Evolutionary conservation across 176 grass and related monocot genomes (phyloP).

Genomic region (Musa itinerans): DNA sequence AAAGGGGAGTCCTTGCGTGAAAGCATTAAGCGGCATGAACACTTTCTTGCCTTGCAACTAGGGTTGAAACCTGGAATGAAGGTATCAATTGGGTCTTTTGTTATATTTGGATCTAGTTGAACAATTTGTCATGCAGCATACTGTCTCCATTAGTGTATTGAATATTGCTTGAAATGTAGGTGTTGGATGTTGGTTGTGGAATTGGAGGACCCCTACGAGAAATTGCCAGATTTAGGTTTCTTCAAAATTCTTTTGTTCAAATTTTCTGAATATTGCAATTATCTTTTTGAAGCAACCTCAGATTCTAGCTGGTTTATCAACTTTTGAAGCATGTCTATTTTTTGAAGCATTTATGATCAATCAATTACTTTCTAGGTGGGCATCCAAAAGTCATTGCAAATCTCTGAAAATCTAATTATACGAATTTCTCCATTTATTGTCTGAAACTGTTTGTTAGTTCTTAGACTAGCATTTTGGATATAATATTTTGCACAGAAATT

Average conservation of each 20-base stretch:
- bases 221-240: slow-evolving; percentile 92
- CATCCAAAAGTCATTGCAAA: neutral
- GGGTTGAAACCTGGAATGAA: slow-evolving; percentile 88
- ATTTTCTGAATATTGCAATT: neutral
- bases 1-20: slow-evolving; percentile 79
- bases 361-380: neutral
- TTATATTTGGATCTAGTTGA: neutral
- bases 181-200: slow-evolving; percentile 92
- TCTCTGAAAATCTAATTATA: neutral
- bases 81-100: slow-evolving; percentile 27
- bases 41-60: slow-evolving; percentile 90
- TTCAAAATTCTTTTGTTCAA: neutral
- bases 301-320: neutral
- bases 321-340: neutral
- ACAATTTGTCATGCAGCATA: neutral
- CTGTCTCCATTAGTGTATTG: neutral
- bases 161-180: slow-evolving; percentile 35
- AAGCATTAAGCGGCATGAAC: slow-evolving; percentile 92
- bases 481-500: neutral
- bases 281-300: neutral
- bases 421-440: neutral
- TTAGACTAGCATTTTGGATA: neutral
- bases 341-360: no score
- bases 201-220: slow-evolving; percentile 95
- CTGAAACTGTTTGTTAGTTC: neutral